Evolutionary conservation across 164 flowering plant genomes (phyloP).

Genomic region (Sedum album): DNA sequence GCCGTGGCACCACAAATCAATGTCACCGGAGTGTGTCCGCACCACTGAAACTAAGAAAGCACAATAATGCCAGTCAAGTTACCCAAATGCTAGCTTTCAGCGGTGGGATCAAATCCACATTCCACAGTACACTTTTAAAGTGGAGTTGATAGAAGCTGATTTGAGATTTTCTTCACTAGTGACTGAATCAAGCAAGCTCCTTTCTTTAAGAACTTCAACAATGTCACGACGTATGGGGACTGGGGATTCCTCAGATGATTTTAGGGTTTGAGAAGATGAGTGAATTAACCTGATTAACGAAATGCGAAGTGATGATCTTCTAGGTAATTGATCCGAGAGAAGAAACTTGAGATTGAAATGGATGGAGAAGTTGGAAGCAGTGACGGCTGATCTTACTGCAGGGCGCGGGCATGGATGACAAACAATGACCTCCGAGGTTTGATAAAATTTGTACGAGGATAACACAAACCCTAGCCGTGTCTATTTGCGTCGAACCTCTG

Average conservation of each 20-base stretch:
- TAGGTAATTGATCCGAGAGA: neutral
- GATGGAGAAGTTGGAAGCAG: neutral
- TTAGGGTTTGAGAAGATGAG: neutral
- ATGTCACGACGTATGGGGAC: constrained; percentile 26
- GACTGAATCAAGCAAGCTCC: constrained; percentile 68
- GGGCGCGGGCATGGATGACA: too few relatives aligned
- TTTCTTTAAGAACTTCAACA: constrained; percentile 48
- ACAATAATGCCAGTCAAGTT: constrained; percentile 73
- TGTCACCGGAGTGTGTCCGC: constrained; percentile 57
- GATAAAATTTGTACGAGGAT: neutral
- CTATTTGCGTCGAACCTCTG: too few relatives aligned
- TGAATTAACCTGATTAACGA: neutral
- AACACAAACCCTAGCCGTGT: neutral
- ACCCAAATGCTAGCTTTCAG: constrained; percentile 71
- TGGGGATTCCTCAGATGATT: neutral
- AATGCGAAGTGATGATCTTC: neutral
- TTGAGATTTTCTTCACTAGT: constrained; percentile 51
- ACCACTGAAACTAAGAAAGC: constrained; percentile 69
- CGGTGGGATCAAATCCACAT: constrained; percentile 92
- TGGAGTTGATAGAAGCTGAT: constrained; percentile 22
- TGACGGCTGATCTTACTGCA: neutral
- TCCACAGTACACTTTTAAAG: constrained; percentile 65
- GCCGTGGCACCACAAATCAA: constrained; percentile 81
- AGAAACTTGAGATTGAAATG: neutral
- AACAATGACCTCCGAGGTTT: neutral